Evolutionary conservation across 2,329 filamentous ascomycete genomes (phyloP), one percentile per base, ranked within the genome.

Genomic region (Geosmithia flava): DNA sequence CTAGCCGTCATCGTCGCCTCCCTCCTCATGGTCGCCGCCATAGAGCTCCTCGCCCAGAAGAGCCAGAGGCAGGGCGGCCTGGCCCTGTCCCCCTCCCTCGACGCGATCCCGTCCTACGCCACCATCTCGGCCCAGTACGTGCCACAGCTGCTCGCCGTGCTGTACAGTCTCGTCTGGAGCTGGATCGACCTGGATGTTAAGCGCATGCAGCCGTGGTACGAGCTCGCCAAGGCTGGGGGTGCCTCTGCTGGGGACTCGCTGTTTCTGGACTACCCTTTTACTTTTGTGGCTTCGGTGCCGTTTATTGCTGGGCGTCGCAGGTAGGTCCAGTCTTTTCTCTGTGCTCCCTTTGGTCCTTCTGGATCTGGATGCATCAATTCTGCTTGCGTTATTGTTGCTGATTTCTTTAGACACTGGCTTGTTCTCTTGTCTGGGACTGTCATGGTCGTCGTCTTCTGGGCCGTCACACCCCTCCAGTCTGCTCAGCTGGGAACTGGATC

Each of bases 171-270:
- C 1, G 44, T 72, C 0, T 82, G 78, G 76, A 69, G 65, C 2
- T 80, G 77, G 75, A 66, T 81, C 0, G 78, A 83, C 46, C 56
- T 82, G 0, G 75, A 83, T 37, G 62, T 69, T 0, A 78, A 80
- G 50, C 54, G 80, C 0, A 62, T 82, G 43, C 77, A 83, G 33
- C 78, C 79, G 0, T 83, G 72, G 64, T 70, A 78, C 11, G 75
- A 81, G 20, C 48, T 83, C 1, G 79, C 76, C 0, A 71, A 67
- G 10, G 15, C 53, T 0, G 53, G 56, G 0, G 78, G 77, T 0
- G 72, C 72, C 0, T 53, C 53, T 0, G 75, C 65, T 0, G 58
- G 63, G 6, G 54, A 74, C 1, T 78, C 75, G 0, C 16, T 83
- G 0, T 59, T 78, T 0, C 45, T 83, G 0, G 65, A 71, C 0